Base-by-base conservation (phyloP, 2,329 filamentous ascomycete genomes). In the Ophiostoma piceae region DNA sequence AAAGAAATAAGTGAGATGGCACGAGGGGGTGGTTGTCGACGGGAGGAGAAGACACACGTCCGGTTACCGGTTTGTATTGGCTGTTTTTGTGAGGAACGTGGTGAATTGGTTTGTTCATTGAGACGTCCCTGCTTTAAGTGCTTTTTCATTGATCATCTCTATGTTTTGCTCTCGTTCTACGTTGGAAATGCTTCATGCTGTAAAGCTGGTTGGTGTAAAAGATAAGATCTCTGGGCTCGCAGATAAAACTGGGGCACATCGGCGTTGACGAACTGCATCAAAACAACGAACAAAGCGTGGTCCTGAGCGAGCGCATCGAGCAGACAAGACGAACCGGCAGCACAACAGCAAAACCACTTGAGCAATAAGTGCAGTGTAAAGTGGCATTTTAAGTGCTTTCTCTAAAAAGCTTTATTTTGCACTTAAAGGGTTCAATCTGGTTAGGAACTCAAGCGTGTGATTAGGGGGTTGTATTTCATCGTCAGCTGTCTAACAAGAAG, bases 31-130 rank as follows among this genome's bases (percentile, higher is more conserved):
- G 39, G 19, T 47, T n/a, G 51, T 26, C 19, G 8, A 29, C n/a
- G 51, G 22, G 51, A 57, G n/a, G 51, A 57, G 51, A 57, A 57
- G 51, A 22, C 51, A 57, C 51, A 57, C 51, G 51, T 57, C 51
- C 51, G 51, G 51, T 57, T 26, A 12, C 26, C 22, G 51, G 22
- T 22, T 26, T 29, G 22, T 26, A 57, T 26, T 57, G 51, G 51
- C 51, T 57, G n/a, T 26, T 57, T 57, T 26, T 57, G 26, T 16
- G 9, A 12, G 51, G 9, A 57, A 57, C 51, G 22, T 26, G 51
- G n/a, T 57, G 51, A 22, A 57, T 26, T 57, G 19, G 8, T 57
- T 57, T 57, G 51, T 57, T 47, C 43, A 47, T n/a, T 47, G 43
- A 8, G 43, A 7, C 43, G 43, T 47, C 43, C 43, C 43, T 47